A percentile compares a stretch with the other conserved stretches of the same genome.
Evolutionary conservation across 2,329 filamentous ascomycete genomes (phyloP).

Genomic region (Phialemonium atrogriseum): DNA sequence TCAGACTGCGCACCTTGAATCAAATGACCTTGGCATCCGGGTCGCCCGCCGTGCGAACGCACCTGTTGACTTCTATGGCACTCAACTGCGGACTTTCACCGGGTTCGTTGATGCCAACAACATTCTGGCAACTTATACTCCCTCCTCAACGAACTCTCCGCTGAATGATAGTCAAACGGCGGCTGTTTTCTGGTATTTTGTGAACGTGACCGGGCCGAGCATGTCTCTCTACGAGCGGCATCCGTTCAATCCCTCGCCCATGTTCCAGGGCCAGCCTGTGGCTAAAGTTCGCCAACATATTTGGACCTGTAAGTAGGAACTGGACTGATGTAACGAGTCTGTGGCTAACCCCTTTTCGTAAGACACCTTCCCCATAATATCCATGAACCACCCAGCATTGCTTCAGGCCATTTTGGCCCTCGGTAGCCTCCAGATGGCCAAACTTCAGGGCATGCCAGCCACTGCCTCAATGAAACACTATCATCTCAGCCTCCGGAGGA

Average conservation of each 20-base stretch:
- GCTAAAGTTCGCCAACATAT: slow-evolving; percentile 56
- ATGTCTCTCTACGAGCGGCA: slow-evolving; percentile 84
- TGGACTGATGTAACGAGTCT: not conserved
- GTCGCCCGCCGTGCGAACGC: slow-evolving; percentile 27
- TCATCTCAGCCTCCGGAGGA: slow-evolving; percentile 69
- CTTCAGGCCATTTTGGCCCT: slow-evolving; percentile 87
- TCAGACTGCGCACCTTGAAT: slow-evolving; percentile 23
- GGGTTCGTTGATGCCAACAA: slow-evolving; percentile 35
- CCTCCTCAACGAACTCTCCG: slow-evolving; percentile 59
- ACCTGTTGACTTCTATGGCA: slow-evolving; percentile 32
- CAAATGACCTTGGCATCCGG: slow-evolving; percentile 31
- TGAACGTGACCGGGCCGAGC: slow-evolving; percentile 77
- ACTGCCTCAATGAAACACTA: slow-evolving; percentile 89
- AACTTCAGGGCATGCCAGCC: slow-evolving; percentile 63
- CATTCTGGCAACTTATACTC: slow-evolving; percentile 56
- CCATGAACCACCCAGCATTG: slow-evolving; percentile 76
- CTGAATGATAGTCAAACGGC: slow-evolving; percentile 74
- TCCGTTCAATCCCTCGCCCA: slow-evolving; percentile 60
- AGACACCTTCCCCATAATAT: slow-evolving; percentile 76
- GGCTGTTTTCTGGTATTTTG: slow-evolving; percentile 83
- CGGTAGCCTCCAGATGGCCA: slow-evolving; percentile 80
- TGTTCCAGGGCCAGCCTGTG: slow-evolving; percentile 53
- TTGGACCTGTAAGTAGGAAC: slow-evolving; percentile 51
- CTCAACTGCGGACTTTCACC: slow-evolving; percentile 40
- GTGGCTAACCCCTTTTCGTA: slow-evolving; percentile 14